Evolutionary conservation across 1,284 basidiomycete genomes (phyloP).

Genomic region (Bjerkandera adusta): DNA sequence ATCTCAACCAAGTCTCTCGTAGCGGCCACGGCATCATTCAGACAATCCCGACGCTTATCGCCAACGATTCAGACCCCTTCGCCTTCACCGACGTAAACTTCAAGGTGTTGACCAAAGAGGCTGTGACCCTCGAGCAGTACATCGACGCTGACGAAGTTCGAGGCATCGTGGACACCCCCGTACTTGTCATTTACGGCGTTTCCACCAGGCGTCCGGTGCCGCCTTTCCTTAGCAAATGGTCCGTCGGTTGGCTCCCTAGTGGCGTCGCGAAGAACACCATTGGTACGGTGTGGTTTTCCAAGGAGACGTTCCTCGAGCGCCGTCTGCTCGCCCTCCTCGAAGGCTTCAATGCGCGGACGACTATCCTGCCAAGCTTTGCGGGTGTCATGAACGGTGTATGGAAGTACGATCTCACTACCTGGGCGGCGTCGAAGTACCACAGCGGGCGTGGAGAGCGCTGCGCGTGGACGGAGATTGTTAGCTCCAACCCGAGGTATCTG

Average conservation of each 20-base stretch:
- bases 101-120: conserved; percentile 2
- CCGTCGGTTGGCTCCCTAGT: neutral
- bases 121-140: conserved; percentile 3
- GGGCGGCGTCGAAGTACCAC: conserved; percentile 3
- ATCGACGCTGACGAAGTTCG: neutral
- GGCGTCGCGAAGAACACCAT: neutral
- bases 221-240: neutral
- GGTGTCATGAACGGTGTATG: conserved; percentile 9
- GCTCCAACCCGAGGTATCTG: neutral
- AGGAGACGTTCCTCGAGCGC: conserved; percentile 7
- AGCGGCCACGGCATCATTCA: conserved; percentile 9
- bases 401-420: conserved; percentile 10
- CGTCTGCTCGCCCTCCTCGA: conserved; percentile 6
- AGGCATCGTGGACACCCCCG: conserved; percentile 4
- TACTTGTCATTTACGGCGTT: conserved; percentile 5
- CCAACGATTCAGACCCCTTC: neutral
- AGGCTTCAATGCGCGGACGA: conserved; percentile 8
- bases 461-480: conserved; percentile 1
- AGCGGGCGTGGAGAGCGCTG: conserved; percentile 1
- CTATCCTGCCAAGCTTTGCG: conserved; percentile 9
- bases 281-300: conserved; percentile 3
- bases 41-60: conserved; percentile 4
- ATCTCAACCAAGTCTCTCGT: neutral
- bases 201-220: conserved; percentile 1
- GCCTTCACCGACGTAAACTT: conserved; percentile 7